phyloP scores from a whole-genome alignment of 345 rosid species.

The Melaleuca alternifolia region DNA sequence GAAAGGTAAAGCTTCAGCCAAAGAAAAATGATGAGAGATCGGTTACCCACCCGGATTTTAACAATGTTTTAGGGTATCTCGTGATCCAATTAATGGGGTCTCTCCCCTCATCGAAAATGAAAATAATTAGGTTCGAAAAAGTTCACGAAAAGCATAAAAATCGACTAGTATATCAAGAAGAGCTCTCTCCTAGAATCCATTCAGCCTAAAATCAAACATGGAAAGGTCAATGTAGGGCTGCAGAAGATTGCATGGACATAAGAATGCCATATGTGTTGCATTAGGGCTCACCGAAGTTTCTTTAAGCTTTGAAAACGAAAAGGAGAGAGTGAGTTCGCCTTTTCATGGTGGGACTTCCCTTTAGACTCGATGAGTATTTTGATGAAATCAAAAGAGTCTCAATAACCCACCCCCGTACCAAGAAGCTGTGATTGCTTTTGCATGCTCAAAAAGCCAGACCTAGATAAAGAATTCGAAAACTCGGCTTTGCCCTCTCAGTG shows the following conservation, averaged over 20 bases:
- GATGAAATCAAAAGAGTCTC: not conserved
- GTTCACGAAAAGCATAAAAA: not conserved
- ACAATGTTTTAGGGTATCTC: not conserved
- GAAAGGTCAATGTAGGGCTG: not conserved
- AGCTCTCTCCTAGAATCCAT: not conserved
- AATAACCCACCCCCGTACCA: not conserved
- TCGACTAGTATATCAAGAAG: not conserved
- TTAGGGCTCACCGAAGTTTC: not conserved
- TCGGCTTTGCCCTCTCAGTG: not conserved
- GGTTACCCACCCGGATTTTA: not conserved
- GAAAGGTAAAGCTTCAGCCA: not conserved
- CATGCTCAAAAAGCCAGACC: not conserved
- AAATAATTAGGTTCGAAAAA: not conserved
- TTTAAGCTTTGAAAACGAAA: not conserved
- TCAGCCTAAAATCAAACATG: not conserved
- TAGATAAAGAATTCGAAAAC: not conserved
- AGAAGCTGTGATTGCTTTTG: not conserved
- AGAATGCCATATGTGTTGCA: not conserved
- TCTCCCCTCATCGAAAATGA: not conserved
- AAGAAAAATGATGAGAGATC: not conserved
- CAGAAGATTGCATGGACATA: not conserved
- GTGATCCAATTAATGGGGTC: not conserved
- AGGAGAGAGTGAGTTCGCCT: not conserved
- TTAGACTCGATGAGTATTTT: not conserved
- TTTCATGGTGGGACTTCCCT: not conserved